Base-by-base conservation (phyloP, 768 basidiomycete species). In the Leccinum aurantiacum region DNA sequence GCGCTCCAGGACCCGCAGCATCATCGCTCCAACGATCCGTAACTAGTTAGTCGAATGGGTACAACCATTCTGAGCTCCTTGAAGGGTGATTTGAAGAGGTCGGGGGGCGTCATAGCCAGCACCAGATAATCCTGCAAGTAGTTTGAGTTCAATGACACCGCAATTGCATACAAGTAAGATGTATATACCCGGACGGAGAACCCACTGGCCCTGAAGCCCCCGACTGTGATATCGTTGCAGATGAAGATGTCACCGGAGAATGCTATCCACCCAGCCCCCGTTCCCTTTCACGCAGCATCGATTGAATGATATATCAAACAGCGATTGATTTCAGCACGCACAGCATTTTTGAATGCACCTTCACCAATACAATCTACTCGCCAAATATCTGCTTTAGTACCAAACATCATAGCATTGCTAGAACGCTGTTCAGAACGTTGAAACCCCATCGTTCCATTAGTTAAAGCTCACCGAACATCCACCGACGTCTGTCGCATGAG, bases 321-420 rank as follows among this genome's bases (percentile, higher is more conserved):
- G 24, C 24, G 24, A 6, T 9, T 19, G 3, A 24, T 37, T 53
- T 29, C 49, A 41, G 31, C 22, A 77, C 84, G 29, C 60, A 88
- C 87, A 60, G 77, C 74, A 66, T 81, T 82, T 61, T 70, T 79
- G 65, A 91, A 88, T 11, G 68, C 71, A 17, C 81, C 88, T 65
- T 85, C 83, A 8, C 88, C 88, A 41, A 89, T 84, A 57, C 74
- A 77, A 62, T 86, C 85, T 1, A 84, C 79, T 58, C 82, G 77
- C 87, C 88, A 90, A 25, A 89, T 89, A 63, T 89, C 84, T 2
- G 86, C 80, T 70, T 85, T 88, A n/a, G 82, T 81, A 1, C 80
- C 81, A 9, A 78, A 65, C 17, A 81, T 65, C 17, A 79, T 60
- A 2, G 76, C 66, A 63, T 85, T 84, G 44, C 85, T 87, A 62